Percentiles rank a stretch among this genome's conserved stretches.
Conservation (phyloP, 441 rosid genomes). For the Gossypium davidsonii region DNA sequence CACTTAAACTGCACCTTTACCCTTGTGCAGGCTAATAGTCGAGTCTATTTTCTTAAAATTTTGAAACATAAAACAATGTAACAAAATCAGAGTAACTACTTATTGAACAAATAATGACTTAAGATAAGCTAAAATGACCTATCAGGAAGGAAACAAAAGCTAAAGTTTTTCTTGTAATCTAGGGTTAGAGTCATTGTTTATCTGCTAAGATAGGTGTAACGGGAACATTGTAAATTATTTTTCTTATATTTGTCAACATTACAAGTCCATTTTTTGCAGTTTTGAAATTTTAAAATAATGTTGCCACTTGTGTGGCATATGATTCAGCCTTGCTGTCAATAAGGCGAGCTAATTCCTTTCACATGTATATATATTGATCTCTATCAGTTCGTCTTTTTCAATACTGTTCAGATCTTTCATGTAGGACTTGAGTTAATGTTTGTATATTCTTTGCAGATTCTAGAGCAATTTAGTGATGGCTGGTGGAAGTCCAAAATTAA, state of each 20-base stretch:
- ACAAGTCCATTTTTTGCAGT: not conserved
- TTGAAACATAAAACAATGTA: not conserved
- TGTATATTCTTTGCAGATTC: slow-evolving; percentile 41
- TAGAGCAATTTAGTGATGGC: slow-evolving; percentile 40
- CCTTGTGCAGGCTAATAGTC: not conserved
- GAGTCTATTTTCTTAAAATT: not conserved
- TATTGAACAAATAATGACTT: not conserved
- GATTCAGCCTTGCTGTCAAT: not conserved
- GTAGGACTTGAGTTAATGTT: slow-evolving; percentile 6
- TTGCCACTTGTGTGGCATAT: not conserved
- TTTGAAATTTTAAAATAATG: not conserved
- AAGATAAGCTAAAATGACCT: not conserved
- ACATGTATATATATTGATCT: not conserved
- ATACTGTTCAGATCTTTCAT: not conserved
- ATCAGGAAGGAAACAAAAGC: not conserved
- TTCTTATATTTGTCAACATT: not conserved
- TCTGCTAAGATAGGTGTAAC: not conserved
- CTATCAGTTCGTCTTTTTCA: not conserved
- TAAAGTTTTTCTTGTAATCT: not conserved
- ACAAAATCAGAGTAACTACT: not conserved
- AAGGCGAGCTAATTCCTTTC: not conserved
- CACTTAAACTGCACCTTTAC: not conserved
- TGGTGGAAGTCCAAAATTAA: slow-evolving; percentile 83
- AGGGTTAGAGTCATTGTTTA: not conserved
- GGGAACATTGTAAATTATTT: not conserved